A percentile compares a stretch with the other conserved stretches of the same genome.
Evolutionary conservation across 768 basidiomycete genomes (phyloP).

Genomic region (Boletus tylopilopsis): DNA sequence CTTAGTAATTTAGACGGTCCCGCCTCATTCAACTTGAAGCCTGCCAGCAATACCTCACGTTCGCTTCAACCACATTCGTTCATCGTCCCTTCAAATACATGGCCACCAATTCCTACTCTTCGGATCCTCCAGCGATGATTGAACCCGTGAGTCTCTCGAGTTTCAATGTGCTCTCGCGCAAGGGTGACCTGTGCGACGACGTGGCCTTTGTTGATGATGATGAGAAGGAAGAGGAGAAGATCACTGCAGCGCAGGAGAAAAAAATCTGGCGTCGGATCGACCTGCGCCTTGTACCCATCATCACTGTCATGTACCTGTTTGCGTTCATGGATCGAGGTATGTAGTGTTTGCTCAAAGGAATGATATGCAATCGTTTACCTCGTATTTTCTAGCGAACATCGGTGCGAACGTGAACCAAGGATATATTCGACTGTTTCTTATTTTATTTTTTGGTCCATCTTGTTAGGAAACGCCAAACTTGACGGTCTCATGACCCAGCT

Average conservation of each 20-base stretch:
- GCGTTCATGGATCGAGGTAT: constrained; percentile 3
- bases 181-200: too few relatives aligned
- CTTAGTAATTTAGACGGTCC: too few relatives aligned
- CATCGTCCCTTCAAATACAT: too few relatives aligned
- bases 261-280: background rate
- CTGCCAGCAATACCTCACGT: too few relatives aligned
- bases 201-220: too few relatives aligned
- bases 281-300: constrained; percentile 3
- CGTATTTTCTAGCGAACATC: background rate
- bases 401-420: background rate
- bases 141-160: too few relatives aligned
- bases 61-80: too few relatives aligned
- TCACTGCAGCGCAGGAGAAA: background rate
- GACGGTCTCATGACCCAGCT: constrained; percentile 3
- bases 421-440: background rate
- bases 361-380: background rate
- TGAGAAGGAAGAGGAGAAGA: background rate
- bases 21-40: too few relatives aligned
- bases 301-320: constrained; percentile 1
- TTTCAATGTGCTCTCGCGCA: too few relatives aligned
- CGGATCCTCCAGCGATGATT: too few relatives aligned
- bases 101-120: too few relatives aligned
- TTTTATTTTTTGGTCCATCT: background rate
- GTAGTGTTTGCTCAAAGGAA: background rate
- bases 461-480: constrained; percentile 2